phyloP scores from a whole-genome alignment of 352 stramenopile species.

The Pythium aquatile region DNA sequence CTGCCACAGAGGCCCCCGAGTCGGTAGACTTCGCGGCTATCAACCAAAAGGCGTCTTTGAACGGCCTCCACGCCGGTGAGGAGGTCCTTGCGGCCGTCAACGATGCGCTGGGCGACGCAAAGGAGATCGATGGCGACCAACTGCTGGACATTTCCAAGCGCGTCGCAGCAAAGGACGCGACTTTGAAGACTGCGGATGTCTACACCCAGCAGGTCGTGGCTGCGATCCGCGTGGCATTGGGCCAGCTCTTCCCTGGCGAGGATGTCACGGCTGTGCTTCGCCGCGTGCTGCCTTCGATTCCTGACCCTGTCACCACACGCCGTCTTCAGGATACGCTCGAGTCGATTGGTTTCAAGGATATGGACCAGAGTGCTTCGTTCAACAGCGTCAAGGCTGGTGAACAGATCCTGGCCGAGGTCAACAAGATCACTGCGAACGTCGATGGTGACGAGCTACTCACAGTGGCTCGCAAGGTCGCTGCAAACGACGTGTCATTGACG shows the following conservation, averaged over 20 bases:
- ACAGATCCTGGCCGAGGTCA: conserved; percentile 12
- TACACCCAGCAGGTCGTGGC: conserved; percentile 1
- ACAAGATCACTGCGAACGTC: conserved; percentile 6
- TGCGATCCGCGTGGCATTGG: not conserved
- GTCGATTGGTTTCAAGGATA: too few relatives aligned
- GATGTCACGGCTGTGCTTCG: not conserved
- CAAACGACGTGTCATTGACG: not conserved
- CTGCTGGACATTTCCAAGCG: conserved; percentile 4
- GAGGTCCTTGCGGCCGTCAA: conserved; percentile 14
- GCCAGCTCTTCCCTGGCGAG: not conserved
- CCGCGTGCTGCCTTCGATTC: too few relatives aligned
- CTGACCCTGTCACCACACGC: too few relatives aligned
- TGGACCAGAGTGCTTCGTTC: not conserved
- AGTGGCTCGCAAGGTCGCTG: conserved; percentile 2
- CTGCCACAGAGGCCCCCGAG: not conserved
- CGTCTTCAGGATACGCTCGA: too few relatives aligned
- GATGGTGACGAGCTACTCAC: conserved; percentile 3
- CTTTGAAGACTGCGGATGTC: not conserved
- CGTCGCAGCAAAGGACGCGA: not conserved
- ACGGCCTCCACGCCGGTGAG: conserved; percentile 12
- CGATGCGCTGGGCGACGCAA: not conserved
- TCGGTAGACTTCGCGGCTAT: conserved; percentile 3
- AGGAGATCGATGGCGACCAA: not conserved
- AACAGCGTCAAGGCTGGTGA: conserved; percentile 13
- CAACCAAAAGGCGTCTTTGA: not conserved